Conservation (phyloP, 2,329 filamentous ascomycete genomes). For the Aspergillus oerlinghausenensis region DNA sequence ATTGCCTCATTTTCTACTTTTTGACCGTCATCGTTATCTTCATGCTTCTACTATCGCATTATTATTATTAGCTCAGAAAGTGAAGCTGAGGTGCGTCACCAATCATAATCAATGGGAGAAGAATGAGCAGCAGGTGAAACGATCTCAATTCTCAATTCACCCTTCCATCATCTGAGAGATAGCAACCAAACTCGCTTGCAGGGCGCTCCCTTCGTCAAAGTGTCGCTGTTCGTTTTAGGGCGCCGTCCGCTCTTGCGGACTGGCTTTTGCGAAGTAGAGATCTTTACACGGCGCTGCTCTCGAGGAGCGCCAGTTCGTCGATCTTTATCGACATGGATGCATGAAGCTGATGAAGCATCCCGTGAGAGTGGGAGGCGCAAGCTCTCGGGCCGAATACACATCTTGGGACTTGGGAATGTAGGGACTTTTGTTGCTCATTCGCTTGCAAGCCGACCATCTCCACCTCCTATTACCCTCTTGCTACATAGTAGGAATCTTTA, state of each 20-base stretch:
- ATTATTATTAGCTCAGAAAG: background rate
- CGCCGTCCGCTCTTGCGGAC: slow-evolving; percentile 31
- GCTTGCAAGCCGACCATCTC: slow-evolving; percentile 56
- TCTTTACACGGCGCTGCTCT: background rate
- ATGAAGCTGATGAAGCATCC: slow-evolving; percentile 22
- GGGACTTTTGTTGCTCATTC: slow-evolving; percentile 74
- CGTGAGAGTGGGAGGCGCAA: slow-evolving; percentile 14
- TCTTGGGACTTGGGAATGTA: slow-evolving; percentile 77
- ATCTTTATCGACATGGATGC: slow-evolving; percentile 24
- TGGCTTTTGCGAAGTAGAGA: slow-evolving; percentile 15
- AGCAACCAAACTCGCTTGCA: background rate
- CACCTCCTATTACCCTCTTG: slow-evolving; percentile 75
- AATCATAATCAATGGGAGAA: background rate
- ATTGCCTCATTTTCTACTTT: background rate
- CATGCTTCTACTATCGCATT: background rate
- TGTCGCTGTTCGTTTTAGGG: slow-evolving; percentile 30
- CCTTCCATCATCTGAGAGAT: background rate
- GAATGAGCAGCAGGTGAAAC: background rate
- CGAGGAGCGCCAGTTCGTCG: slow-evolving; percentile 8
- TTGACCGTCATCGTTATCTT: background rate
- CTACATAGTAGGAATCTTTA: slow-evolving; percentile 54
- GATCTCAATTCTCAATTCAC: background rate
- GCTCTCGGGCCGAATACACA: slow-evolving; percentile 57
- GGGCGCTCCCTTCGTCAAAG: slow-evolving; percentile 19
- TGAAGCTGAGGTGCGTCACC: background rate